Percentiles rank a stretch among this genome's conserved stretches.
phyloP scores from a whole-genome alignment of 1,284 basidiomycete genomes.

The Puccinia hordei region DNA sequence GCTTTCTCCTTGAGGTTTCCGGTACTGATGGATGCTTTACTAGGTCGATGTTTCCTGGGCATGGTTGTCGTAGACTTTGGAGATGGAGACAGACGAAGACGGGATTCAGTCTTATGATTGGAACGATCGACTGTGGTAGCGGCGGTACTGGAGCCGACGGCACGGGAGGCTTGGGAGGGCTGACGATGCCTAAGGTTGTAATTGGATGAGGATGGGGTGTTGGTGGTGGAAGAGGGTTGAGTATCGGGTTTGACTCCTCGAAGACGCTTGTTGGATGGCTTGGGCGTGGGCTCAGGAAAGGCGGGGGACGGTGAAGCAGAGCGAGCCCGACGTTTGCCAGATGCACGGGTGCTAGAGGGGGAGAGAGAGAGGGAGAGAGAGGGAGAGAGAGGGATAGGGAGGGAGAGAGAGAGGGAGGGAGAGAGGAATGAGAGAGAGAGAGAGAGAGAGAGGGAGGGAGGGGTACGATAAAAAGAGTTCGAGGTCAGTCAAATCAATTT shows the following conservation, averaged over 20 bases:
- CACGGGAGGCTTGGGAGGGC: constrained; percentile 23
- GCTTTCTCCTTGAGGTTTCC: constrained; percentile 40
- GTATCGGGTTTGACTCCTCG: constrained; percentile 35
- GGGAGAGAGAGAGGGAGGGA: background rate
- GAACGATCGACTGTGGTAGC: background rate
- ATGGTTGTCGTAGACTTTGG: constrained; percentile 29
- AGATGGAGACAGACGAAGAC: constrained; percentile 10
- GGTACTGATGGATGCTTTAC: constrained; percentile 13
- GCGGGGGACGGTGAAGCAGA: constrained; percentile 46
- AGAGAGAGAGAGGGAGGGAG: background rate
- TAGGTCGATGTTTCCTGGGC: constrained; percentile 36
- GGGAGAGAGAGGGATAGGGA: background rate
- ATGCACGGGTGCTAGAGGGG: constrained; percentile 44
- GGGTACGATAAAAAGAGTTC: background rate
- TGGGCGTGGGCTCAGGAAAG: constrained; percentile 36
- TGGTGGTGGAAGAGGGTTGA: constrained; percentile 21
- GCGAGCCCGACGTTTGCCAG: constrained; percentile 52
- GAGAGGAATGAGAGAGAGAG: background rate
- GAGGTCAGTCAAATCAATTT: background rate
- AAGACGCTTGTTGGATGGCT: constrained; percentile 46
- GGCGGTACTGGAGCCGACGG: constrained; percentile 7
- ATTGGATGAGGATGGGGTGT: constrained; percentile 23
- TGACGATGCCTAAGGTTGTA: constrained; percentile 36
- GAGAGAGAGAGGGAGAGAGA: background rate
- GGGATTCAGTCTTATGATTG: background rate